Conservation (phyloP, 169 alveolate species). For the Hepatocystis sp. region DNA sequence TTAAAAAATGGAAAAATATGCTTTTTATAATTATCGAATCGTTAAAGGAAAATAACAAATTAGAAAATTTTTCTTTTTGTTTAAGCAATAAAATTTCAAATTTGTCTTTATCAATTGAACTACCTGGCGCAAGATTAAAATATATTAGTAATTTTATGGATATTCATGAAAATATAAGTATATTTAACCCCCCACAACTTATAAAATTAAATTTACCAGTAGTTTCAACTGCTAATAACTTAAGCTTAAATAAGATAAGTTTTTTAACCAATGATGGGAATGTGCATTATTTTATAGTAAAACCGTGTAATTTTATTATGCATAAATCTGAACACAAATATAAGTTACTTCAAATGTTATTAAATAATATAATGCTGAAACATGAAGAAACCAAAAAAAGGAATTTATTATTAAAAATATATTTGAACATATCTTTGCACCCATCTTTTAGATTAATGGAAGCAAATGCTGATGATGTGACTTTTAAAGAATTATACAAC, state of each 20-base stretch:
- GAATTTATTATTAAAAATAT: conserved; percentile 32
- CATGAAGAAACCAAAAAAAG: conserved; percentile 52
- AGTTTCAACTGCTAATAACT: neutral
- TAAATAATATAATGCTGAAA: conserved; percentile 60
- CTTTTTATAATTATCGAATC: conserved; percentile 29
- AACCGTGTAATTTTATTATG: conserved; percentile 32
- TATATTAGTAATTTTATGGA: conserved; percentile 45
- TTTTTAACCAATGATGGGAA: conserved; percentile 69
- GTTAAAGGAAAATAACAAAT: conserved; percentile 28
- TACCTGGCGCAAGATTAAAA: conserved; percentile 56
- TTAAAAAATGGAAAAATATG: conserved; percentile 60
- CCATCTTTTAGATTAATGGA: conserved; percentile 53
- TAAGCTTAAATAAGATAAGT: conserved; percentile 32
- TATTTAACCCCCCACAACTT: conserved; percentile 22
- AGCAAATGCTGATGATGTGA: conserved; percentile 21
- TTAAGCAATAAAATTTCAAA: conserved; percentile 29
- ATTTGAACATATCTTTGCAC: conserved; percentile 33
- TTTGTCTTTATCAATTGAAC: conserved; percentile 24
- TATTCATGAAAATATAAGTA: conserved; percentile 17
- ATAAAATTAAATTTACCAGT: conserved; percentile 16
- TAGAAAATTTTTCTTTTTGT: conserved; percentile 38
- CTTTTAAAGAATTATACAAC: conserved; percentile 46
- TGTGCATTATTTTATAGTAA: conserved; percentile 27
- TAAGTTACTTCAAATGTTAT: conserved; percentile 60
- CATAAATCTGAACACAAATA: conserved; percentile 60